A percentile compares a stretch with the other conserved stretches of the same genome.
Evolutionary conservation across 768 basidiomycete species (phyloP).

Genomic region (Leccinum imitatum): DNA sequence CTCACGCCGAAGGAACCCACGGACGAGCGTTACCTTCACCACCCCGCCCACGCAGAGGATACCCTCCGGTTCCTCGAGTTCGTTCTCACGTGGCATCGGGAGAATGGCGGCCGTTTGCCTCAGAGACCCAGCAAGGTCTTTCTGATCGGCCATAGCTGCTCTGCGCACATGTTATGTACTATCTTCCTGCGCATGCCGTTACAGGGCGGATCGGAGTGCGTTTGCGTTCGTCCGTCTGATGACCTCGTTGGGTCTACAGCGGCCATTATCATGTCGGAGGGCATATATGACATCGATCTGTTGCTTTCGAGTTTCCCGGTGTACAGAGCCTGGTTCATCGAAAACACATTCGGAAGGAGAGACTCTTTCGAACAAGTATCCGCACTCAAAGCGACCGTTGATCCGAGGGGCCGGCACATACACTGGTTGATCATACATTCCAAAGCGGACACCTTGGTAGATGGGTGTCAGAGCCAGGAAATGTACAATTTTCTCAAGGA

Average conservation of each 20-base stretch:
- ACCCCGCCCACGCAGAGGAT: conserved; percentile 74
- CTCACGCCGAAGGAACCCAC: conserved; percentile 52
- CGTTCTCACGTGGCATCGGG: conserved; percentile 43
- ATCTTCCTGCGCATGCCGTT: conserved; percentile 59
- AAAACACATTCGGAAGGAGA: conserved; percentile 54
- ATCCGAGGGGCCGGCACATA: conserved; percentile 36
- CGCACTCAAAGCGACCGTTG: conserved; percentile 40
- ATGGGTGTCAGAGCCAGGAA: conserved; percentile 55
- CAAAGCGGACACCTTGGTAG: conserved; percentile 64
- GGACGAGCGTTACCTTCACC: conserved; percentile 42
- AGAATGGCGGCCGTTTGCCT: conserved; percentile 16
- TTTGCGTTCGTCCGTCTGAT: conserved; percentile 48
- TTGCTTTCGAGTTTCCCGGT: conserved; percentile 62
- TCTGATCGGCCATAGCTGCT: conserved; percentile 78
- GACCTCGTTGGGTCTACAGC: conserved; percentile 44
- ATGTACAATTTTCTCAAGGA: conserved; percentile 56
- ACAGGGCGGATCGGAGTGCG: conserved; percentile 5
- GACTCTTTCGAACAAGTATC: conserved; percentile 51
- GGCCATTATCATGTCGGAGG: conserved; percentile 67
- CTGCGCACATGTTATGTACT: conserved; percentile 76
- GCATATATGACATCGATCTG: conserved; percentile 72
- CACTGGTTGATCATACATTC: conserved; percentile 79
- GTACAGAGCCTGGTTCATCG: conserved; percentile 74
- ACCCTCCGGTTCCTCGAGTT: conserved; percentile 60
- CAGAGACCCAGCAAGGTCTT: conserved; percentile 47